Conservation (phyloP, 2,329 filamentous ascomycete species). For the Rutstroemia sp. region DNA sequence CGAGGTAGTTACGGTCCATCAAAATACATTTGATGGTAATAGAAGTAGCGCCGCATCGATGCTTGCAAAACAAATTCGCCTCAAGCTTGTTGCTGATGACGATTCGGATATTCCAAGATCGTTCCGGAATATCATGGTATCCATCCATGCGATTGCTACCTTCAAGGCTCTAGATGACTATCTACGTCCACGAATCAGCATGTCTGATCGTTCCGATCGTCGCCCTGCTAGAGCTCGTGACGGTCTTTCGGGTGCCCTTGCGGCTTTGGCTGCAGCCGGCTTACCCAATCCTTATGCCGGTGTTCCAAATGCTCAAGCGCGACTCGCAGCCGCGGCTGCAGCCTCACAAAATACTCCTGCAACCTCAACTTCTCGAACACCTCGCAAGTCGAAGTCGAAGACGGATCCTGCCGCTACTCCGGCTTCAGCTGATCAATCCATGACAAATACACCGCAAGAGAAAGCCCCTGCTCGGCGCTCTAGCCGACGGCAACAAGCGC, state of each 20-base stretch:
- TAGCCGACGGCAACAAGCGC: constrained; percentile 49
- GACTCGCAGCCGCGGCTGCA: constrained; percentile 22
- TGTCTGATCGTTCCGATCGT: constrained; percentile 74
- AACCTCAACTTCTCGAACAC: constrained; percentile 30
- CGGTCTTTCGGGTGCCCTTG: constrained; percentile 60
- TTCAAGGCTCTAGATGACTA: constrained; percentile 98
- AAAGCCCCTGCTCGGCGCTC: constrained; percentile 55
- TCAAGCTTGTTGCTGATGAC: constrained; percentile 83
- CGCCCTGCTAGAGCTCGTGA: constrained; percentile 50
- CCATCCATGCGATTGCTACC: constrained; percentile 94
- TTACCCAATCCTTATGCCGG: constrained; percentile 42
- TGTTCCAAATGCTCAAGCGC: constrained; percentile 21
- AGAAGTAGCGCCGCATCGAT: constrained; percentile 89
- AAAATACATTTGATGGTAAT: constrained; percentile 84
- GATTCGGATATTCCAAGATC: constrained; percentile 81
- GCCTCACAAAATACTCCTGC: constrained; percentile 33
- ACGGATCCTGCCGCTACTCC: constrained; percentile 36
- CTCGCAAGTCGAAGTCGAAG: constrained; percentile 37
- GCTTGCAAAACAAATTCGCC: constrained; percentile 88
- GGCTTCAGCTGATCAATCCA: constrained; percentile 32
- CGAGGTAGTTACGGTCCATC: constrained; percentile 91
- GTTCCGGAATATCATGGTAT: constrained; percentile 95
- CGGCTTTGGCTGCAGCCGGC: constrained; percentile 69
- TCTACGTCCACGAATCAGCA: constrained; percentile 76
- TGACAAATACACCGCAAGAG: constrained; percentile 43